phyloP scores from a whole-genome alignment of 176 grass and related monocot species.

The Cymbopogon citratus region DNA sequence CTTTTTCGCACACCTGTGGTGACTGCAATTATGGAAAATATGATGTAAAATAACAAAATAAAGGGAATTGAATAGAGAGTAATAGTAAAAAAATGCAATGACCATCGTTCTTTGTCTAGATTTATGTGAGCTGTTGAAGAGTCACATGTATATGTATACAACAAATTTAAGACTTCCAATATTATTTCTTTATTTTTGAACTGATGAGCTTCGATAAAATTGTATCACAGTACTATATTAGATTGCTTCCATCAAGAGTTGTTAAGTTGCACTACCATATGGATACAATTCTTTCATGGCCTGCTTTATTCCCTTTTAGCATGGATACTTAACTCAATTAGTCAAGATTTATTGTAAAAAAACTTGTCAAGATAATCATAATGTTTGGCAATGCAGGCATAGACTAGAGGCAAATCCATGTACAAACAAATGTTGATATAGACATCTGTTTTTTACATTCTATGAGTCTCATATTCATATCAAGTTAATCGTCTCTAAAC shows the following conservation, averaged over 20 bases:
- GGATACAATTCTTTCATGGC: background rate
- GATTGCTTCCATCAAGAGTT: background rate
- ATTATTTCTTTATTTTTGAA: background rate
- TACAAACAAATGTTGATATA: background rate
- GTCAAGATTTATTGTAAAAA: background rate
- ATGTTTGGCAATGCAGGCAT: background rate
- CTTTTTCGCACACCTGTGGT: slow-evolving; percentile 40
- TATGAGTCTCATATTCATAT: background rate
- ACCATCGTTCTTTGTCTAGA: background rate
- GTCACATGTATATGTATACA: background rate
- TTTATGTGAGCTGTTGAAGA: background rate
- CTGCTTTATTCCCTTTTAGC: background rate
- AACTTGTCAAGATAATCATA: background rate
- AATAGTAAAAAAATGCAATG: background rate
- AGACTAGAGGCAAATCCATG: slow-evolving; percentile 6
- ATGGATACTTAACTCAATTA: background rate
- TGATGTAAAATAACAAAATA: background rate
- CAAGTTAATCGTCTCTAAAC: background rate
- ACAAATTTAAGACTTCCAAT: background rate
- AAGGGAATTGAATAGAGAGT: slow-evolving; percentile 8
- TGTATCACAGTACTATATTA: background rate
- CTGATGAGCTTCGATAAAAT: background rate
- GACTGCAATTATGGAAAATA: slow-evolving; percentile 27
- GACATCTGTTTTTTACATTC: background rate
- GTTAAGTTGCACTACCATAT: slow-evolving; percentile 1